phyloP scores from a whole-genome alignment of 2,329 filamentous ascomycete genomes.

The Aureobasidium zeae region DNA sequence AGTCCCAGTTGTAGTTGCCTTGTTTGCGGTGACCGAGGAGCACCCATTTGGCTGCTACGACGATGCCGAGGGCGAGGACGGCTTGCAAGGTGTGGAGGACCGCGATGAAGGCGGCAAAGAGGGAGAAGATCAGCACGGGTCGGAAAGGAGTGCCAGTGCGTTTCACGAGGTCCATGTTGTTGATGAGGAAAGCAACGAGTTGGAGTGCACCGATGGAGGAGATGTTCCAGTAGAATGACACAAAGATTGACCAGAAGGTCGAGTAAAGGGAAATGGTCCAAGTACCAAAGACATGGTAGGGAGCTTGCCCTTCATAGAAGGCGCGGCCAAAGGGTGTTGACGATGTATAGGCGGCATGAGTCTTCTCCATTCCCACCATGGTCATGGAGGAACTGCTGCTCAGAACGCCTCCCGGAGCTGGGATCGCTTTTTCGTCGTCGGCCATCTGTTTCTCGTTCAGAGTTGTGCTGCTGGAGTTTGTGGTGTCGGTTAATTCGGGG shows the following conservation, averaged over 20 bases:
- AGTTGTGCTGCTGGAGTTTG: constrained; percentile 9
- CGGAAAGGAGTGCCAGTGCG: constrained; percentile 17
- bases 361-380: constrained; percentile 4
- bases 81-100: constrained; percentile 38
- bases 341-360: constrained; percentile 17
- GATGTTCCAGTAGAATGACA: constrained; percentile 44
- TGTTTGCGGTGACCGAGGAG: constrained; percentile 43
- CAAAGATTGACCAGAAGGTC: constrained; percentile 37
- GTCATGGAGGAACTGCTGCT: constrained; percentile 14
- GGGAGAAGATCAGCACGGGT: constrained; percentile 33
- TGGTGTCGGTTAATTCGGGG: constrained; percentile 1
- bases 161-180: constrained; percentile 18
- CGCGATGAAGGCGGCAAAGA: constrained; percentile 35
- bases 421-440: neutral
- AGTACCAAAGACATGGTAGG: constrained; percentile 43
- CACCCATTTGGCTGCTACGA: constrained; percentile 44
- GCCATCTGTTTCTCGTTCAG: constrained; percentile 7
- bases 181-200: constrained; percentile 31
- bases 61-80: constrained; percentile 35
- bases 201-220: constrained; percentile 42
- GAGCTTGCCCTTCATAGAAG: constrained; percentile 44
- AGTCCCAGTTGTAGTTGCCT: constrained; percentile 51
- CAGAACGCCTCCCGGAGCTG: constrained; percentile 1
- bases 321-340: constrained; percentile 46
- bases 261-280: constrained; percentile 45